Percentiles rank a stretch among this genome's conserved stretches.
Evolutionary conservation across 345 rosid species (phyloP).

Genomic region (Microthlaspi erraticum): DNA sequence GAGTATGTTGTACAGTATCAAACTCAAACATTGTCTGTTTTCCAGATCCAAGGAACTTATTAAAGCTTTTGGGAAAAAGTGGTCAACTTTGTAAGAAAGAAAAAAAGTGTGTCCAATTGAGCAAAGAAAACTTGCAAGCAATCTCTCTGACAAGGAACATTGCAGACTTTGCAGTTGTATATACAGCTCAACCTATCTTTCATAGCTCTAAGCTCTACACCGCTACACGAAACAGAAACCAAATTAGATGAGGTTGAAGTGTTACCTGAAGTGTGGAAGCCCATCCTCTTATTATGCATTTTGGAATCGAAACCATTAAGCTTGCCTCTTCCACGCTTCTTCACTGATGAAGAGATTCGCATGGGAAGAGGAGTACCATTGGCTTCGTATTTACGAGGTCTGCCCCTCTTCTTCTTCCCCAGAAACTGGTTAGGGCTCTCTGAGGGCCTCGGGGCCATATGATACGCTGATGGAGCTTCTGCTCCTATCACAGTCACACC

Average conservation of each 20-base stretch:
- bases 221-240: too few relatives aligned
- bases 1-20: neutral
- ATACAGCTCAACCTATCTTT: neutral
- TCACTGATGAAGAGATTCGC: conserved; percentile 61
- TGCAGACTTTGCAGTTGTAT: neutral
- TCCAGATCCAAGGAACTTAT: too few relatives aligned
- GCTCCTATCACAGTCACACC: conserved; percentile 80
- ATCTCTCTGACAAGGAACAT: neutral
- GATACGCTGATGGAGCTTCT: conserved; percentile 75
- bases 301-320: conserved; percentile 54
- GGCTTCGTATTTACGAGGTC: conserved; percentile 82
- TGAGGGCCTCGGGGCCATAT: conserved; percentile 60
- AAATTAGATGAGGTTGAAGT: too few relatives aligned
- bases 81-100: neutral
- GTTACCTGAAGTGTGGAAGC: conserved; percentile 56
- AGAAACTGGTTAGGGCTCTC: conserved; percentile 56
- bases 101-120: neutral
- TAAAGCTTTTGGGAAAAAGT: neutral
- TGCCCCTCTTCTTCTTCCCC: conserved; percentile 84
- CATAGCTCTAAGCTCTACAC: too few relatives aligned
- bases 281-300: conserved; percentile 55
- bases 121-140: neutral
- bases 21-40: too few relatives aligned
- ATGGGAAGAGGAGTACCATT: conserved; percentile 66
- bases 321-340: conserved; percentile 57